Conservation (phyloP, 73 alveolate species). For the Paramecium sonneborni region DNA sequence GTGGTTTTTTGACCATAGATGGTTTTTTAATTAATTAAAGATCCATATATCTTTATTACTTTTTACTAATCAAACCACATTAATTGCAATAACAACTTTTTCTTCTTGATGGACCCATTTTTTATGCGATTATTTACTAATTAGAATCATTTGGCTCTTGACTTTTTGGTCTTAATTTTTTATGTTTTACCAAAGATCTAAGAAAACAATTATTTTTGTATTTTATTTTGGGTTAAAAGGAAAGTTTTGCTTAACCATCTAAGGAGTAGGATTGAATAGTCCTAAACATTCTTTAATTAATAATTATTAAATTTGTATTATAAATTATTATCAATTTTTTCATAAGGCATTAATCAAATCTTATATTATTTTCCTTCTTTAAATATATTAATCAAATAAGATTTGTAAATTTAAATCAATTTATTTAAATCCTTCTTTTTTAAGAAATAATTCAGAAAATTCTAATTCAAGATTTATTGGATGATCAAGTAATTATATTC, state of each 20-base stretch:
- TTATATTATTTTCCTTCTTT: background rate
- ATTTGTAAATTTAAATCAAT: background rate
- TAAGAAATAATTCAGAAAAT: background rate
- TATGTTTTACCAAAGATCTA: background rate
- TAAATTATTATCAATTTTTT: background rate
- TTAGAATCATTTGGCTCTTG: background rate
- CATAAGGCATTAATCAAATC: background rate
- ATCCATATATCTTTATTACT: background rate
- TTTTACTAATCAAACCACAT: background rate
- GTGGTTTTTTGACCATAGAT: background rate
- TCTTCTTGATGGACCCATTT: background rate
- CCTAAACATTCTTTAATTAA: background rate
- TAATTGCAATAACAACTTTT: background rate
- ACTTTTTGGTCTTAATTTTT: constrained; percentile 10
- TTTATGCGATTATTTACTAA: background rate
- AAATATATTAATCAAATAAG: background rate
- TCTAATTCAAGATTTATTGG: background rate
- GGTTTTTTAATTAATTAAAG: background rate
- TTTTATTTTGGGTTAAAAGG: background rate
- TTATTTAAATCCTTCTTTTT: background rate
- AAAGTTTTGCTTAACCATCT: background rate
- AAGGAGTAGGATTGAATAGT: background rate
- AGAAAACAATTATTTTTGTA: background rate
- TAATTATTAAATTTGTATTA: background rate
- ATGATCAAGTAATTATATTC: background rate